Evolutionary conservation across 345 rosid species (phyloP), one percentile per base, ranked within the genome.

Genomic region (Salix koriyanagi): DNA sequence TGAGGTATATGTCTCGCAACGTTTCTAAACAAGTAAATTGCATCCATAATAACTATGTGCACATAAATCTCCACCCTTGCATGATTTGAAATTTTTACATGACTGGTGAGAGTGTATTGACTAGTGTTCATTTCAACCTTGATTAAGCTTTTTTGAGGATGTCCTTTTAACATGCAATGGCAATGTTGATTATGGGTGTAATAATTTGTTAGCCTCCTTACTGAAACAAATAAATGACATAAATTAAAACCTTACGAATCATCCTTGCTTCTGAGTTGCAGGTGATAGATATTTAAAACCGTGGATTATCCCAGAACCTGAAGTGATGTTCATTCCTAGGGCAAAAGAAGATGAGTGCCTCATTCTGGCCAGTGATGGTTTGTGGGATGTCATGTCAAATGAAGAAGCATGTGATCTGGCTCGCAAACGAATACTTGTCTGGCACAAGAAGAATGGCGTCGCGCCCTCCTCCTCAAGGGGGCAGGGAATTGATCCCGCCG

Each of bases 211-310:
- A 56, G 26, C 10, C 26, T 56, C 61, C 1, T 56, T 56, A n/a
- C 23, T 25, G 9, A 56, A 56, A 56, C n/a, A 68, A 68, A 26
- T 68, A 19, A 32, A 37, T 66, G 26, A 19, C 37, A 36, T 36
- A 36, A 28, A 13, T 25, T 21, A 19, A n/a, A 68, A n/a, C 21
- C 23, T 23, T 13, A 15, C 6, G 16, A 68, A 73, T 13, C 56
- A 60, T 30, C 12, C 21, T 61, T 81, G 74, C 64, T 73, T 23
- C 19, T 75, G 68, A 64, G 44, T 62, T 85, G 85, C 87, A 94
- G 99, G 99, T 74, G 98, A 96, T 81, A 87, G 95, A 84, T 96
- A 92, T 77, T 82, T 96, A 84, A 93, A 96, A 76, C 99, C 99
- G 9, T 93, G 97, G 89, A 94, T 96, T 66, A 96, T 96, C 67